Conservation (phyloP, 2,329 filamentous ascomycete genomes). For the Orbilia blumenaviensis region DNA sequence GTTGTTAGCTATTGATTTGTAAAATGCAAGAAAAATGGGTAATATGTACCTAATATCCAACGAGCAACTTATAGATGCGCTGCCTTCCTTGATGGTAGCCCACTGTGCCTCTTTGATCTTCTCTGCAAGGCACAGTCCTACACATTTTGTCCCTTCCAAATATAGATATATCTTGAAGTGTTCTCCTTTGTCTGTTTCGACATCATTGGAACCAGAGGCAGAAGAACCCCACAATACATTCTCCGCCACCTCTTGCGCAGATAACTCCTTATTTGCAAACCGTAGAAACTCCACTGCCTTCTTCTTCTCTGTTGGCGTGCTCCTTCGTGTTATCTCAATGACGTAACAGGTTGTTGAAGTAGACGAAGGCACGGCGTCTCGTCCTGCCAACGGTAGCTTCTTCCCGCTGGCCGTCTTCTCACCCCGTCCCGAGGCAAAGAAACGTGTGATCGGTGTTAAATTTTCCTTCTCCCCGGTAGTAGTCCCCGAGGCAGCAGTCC, state of each 20-base stretch:
- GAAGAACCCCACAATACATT: conserved; percentile 67
- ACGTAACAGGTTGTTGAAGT: conserved; percentile 61
- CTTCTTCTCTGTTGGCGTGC: conserved; percentile 65
- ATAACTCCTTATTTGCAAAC: conserved; percentile 70
- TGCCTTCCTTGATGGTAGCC: conserved; percentile 9
- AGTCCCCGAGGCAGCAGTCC: conserved; percentile 47
- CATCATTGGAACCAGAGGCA: conserved; percentile 54
- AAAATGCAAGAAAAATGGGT: background rate
- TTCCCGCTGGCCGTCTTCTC: conserved; percentile 14
- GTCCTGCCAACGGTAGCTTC: background rate
- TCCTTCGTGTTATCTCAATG: conserved; percentile 68
- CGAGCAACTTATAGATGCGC: conserved; percentile 30
- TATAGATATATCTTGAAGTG: conserved; percentile 72
- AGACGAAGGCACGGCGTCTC: background rate
- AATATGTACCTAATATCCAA: conserved; percentile 33
- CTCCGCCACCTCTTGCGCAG: conserved; percentile 69
- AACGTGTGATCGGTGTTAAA: conserved; percentile 1
- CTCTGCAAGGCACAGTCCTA: conserved; percentile 71
- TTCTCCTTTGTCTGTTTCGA: conserved; percentile 59
- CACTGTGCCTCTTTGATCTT: conserved; percentile 67
- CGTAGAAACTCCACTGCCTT: conserved; percentile 69
- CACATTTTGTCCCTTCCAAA: conserved; percentile 69
- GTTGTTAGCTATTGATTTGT: background rate
- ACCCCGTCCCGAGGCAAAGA: conserved; percentile 19
- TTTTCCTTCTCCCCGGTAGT: conserved; percentile 58